phyloP scores from a whole-genome alignment of 495 filamentous ascomycete genomes.

The Xylaria intraflava region DNA sequence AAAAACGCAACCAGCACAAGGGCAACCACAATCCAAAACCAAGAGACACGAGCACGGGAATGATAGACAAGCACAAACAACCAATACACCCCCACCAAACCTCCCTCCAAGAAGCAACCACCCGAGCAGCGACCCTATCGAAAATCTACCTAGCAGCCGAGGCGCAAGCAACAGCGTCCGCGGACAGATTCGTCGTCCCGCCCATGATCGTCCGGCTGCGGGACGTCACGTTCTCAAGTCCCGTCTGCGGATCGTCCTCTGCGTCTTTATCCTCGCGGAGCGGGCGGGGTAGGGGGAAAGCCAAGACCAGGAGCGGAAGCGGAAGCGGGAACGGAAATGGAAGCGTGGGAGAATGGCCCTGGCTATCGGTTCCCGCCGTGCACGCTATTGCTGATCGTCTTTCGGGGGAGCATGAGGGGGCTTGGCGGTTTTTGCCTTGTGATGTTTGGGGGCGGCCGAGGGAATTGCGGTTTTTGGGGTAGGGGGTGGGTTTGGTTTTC shows the following conservation, averaged over 20 bases:
- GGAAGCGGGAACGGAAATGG: neutral
- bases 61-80: neutral
- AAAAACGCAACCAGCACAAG: neutral
- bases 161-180: neutral
- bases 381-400: conserved; percentile 22
- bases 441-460: conserved; percentile 27
- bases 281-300: neutral
- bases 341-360: conserved; percentile 24
- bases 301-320: neutral
- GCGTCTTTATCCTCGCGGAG: neutral
- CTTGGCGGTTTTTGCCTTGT: conserved; percentile 40
- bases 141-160: conserved; percentile 9
- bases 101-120: neutral
- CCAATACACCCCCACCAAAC: neutral
- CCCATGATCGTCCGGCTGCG: conserved; percentile 21
- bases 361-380: conserved; percentile 26
- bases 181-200: conserved; percentile 16
- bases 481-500: too few species aligned
- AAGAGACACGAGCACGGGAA: neutral
- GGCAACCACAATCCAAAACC: neutral
- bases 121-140: conserved; percentile 9
- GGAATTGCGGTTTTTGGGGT: conserved; percentile 20
- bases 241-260: neutral
- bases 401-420: conserved; percentile 23
- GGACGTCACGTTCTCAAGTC: conserved; percentile 8